Base-by-base conservation (phyloP, 176 grass and related monocot genomes). In the Hsuehochloa calcarea region DNA sequence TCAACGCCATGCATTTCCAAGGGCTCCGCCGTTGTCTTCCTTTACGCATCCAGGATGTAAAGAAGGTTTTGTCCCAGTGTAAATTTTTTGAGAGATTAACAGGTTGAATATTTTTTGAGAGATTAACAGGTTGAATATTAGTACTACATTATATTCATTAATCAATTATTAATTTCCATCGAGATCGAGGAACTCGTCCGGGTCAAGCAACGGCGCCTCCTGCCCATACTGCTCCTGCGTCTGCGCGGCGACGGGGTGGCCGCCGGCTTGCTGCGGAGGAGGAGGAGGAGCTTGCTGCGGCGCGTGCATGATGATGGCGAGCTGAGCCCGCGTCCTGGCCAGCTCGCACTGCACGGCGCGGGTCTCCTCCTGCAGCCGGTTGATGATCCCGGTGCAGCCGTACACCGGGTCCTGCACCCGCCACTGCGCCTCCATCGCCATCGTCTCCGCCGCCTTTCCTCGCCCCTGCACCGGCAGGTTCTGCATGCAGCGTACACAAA, bases 321-420 rank as follows among this genome's bases (percentile, higher is more conserved):
- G 74, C 31, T 85, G 88, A 15, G 94, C 94, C 19, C 61, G 72
- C 9, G 80, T 87, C 26, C 27, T 79, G 0, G 90, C 88, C 4
- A 97, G 84, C 61, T 97, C 88, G 25, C 74, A 83, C 60, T 87
- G 95, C 38, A 38, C 82, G 23, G 65, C 58, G 2, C 39, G 65
- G 59, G 93, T 97, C 77, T 94, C 87, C 15, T 86, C 59, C 59
- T 90, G 90, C 65, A 94, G 76, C 37, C 54, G n/a, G 63, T 63
- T 44, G 72, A 95, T 89, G 67, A 91, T 44, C 50, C 91, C 89
- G 20, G 74, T 79, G 79, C 81, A 83, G 2, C 89, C 93, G 47
- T 95, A 97, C 65, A 97, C 95, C 47, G 92, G 95, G 72, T 95
- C 93, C 79, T 85, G 75, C 20, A 92, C 87, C 16, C 91, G 85